Percentiles rank a stretch among this genome's conserved stretches.
These are phyloP conservation scores for Solanum hybrid DNA, from an alignment of 305 asterid genomes.

Conservation along the genomic window DNA sequence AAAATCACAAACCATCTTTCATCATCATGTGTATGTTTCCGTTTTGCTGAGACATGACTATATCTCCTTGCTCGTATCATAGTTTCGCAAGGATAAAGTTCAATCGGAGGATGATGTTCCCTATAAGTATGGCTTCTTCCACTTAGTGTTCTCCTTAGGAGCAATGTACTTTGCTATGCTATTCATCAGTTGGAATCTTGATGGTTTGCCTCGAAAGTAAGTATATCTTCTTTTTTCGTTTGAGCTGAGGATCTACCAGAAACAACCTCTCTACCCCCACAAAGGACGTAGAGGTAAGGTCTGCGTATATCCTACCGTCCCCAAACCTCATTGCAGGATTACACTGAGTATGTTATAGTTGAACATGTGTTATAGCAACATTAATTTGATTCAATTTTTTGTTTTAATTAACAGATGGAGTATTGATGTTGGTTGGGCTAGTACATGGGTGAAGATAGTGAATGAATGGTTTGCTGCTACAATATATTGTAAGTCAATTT, in stretches of 20 bases:
- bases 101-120: conserved; percentile 62
- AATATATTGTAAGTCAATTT: conserved; percentile 46
- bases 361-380: not conserved
- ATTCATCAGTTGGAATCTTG: conserved; percentile 84
- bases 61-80: conserved; percentile 1
- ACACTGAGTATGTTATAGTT: not conserved
- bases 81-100: conserved; percentile 48
- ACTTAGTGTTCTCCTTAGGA: conserved; percentile 77
- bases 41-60: not conserved
- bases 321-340: not conserved
- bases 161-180: conserved; percentile 95
- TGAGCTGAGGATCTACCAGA: not conserved
- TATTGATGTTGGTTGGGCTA: conserved; percentile 93
- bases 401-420: conserved; percentile 52
- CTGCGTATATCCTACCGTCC: not conserved
- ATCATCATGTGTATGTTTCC: not conserved
- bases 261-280: not conserved
- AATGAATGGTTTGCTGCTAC: conserved; percentile 96
- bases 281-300: not conserved
- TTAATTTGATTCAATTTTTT: not conserved
- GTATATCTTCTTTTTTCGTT: conserved; percentile 1
- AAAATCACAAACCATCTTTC: not conserved
- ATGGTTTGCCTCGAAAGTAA: conserved; percentile 65
- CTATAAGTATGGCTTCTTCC: conserved; percentile 81
- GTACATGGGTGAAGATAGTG: conserved; percentile 88